Base-by-base conservation (phyloP, 169 alveolate genomes). In the Plasmodium sp. region DNA sequence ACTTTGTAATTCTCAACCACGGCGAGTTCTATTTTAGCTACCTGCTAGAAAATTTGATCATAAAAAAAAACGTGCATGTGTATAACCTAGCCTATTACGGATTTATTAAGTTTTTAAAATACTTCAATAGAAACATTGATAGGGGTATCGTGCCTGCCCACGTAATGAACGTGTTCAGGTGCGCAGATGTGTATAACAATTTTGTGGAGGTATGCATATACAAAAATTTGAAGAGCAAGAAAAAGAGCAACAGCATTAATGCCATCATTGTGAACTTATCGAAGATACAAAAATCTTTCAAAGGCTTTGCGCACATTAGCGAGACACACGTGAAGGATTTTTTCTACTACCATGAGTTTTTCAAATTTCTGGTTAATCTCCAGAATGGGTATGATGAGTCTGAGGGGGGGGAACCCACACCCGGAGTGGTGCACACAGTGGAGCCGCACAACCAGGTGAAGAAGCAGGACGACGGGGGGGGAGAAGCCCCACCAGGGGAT, bases 141-240 rank as follows among this genome's bases (percentile, higher is more conserved):
- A 54, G 33, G 6, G 84, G 45, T 71, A 27, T 75, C 43, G 73
- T 58, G 27, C 94, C 94, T 10, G 51, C 36, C 12, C 73, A 34
- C 31, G 39, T 81, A 36, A n/a, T 81, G 18, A 34, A 74, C 3
- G 75, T 33, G 12, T 90, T 90, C 74, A 58, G 72, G 36, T 18
- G 31, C 31, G 72, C 36, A 80, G 54, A 39, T n/a, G 83, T 80
- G 27, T 90, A 90, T 72, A 22, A 80, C 6, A 90, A 90, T 73
- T 62, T 90, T 80, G 83, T 74, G 14, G 91, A 90, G 45, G 83
- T 90, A 31, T 90, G 94, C 48, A 90, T 90, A 80, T 90, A 90
- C 54, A 90, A 90, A 81, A 90, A 90, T 90, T 48, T 90, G 58
- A 90, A 90, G 74, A 90, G 90, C 75, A 90, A 90, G 75, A 90